Percentiles rank a stretch among this genome's conserved stretches.
phyloP scores from a whole-genome alignment of 306 rosid species.

The Sophora flavescens region DNA sequence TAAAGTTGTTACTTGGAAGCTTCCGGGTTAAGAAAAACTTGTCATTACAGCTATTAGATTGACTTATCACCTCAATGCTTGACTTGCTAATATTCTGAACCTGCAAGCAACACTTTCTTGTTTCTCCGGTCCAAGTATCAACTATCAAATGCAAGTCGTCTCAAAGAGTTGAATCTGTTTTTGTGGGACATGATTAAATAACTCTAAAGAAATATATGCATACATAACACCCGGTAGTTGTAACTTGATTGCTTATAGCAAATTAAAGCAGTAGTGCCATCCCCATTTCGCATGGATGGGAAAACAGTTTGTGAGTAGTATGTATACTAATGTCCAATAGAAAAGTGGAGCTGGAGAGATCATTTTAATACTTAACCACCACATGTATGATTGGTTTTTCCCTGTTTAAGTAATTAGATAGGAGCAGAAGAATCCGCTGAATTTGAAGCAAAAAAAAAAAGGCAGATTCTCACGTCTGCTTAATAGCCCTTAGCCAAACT shows the following conservation, averaged over 20 bases:
- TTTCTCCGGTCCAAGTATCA: not conserved
- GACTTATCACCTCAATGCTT: not conserved
- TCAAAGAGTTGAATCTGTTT: not conserved
- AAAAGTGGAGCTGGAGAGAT: not conserved
- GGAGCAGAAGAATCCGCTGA: no score
- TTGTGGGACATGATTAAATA: not conserved
- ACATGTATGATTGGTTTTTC: no score
- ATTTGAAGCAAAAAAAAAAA: no score
- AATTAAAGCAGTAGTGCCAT: not conserved
- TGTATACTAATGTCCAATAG: not conserved
- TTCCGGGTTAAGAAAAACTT: not conserved
- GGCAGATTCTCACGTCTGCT: no score
- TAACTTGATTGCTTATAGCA: not conserved
- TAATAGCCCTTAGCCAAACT: no score
- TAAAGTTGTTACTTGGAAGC: not conserved
- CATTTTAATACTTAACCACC: not conserved
- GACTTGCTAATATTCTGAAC: not conserved
- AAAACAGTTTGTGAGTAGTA: no score
- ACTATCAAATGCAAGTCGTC: not conserved
- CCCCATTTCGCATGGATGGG: not conserved
- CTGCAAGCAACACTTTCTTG: constrained; percentile 1
- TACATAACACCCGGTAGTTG: not conserved
- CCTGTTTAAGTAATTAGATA: no score
- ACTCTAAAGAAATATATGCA: not conserved
- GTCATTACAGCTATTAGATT: not conserved